Conservation (phyloP, 1,139 yeast genomes). For the Yamadazyma trypodendri region DNA sequence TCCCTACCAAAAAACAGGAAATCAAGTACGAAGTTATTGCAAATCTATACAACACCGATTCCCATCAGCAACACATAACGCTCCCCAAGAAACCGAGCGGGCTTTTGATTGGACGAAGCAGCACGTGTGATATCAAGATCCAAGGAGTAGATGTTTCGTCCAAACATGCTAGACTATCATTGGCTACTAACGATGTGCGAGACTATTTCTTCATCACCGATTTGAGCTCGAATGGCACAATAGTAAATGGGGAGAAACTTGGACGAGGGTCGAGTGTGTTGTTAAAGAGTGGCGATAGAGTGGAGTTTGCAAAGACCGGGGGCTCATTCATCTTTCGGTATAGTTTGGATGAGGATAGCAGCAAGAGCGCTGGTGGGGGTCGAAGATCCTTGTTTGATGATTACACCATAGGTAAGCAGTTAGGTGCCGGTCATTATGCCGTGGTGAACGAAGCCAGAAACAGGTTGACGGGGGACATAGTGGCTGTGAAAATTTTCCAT, state of each 20-base stretch:
- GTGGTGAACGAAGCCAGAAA: slow-evolving; percentile 68
- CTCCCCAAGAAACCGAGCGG: slow-evolving; percentile 36
- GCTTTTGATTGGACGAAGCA: slow-evolving; percentile 57
- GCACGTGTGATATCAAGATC: slow-evolving; percentile 57
- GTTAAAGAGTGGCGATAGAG: slow-evolving; percentile 61
- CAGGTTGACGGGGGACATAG: slow-evolving; percentile 57
- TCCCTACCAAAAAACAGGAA: slow-evolving; percentile 19
- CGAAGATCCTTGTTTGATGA: slow-evolving; percentile 54
- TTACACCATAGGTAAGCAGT: slow-evolving; percentile 57
- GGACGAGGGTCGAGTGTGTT: slow-evolving; percentile 49
- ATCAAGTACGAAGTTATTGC: slow-evolving; percentile 23
- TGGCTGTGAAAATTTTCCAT: slow-evolving; percentile 77
- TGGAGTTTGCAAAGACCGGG: slow-evolving; percentile 60
- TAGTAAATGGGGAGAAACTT: slow-evolving; percentile 55
- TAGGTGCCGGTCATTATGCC: slow-evolving; percentile 80
- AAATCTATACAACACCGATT: slow-evolving; percentile 33
- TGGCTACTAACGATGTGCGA: slow-evolving; percentile 30
- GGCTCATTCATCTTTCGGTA: slow-evolving; percentile 59
- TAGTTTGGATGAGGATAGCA: slow-evolving; percentile 18
- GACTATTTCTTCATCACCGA: slow-evolving; percentile 55
- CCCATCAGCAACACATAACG: slow-evolving; percentile 30
- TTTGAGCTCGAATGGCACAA: slow-evolving; percentile 66
- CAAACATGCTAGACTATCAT: slow-evolving; percentile 55
- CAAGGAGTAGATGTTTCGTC: slow-evolving; percentile 65
- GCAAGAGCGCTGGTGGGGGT: slow-evolving; percentile 13